Conservation (phyloP, 805 yeast species). For the Kregervanrija delftensis region DNA sequence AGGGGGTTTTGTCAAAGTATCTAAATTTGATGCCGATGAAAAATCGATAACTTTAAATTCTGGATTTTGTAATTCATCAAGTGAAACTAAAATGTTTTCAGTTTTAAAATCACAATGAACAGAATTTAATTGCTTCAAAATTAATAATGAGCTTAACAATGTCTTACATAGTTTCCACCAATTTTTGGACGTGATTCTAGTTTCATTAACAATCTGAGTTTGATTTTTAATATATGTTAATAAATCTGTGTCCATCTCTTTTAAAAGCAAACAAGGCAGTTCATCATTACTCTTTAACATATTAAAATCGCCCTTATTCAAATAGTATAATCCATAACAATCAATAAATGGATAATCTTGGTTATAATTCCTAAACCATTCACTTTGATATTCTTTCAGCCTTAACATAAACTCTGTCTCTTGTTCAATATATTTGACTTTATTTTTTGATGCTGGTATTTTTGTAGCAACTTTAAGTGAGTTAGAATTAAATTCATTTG, state of each 20-base stretch:
- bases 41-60: constrained; percentile 41
- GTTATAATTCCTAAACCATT: constrained; percentile 8
- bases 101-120: constrained; percentile 46
- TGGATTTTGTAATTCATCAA: constrained; percentile 7
- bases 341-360: constrained; percentile 22
- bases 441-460: constrained; percentile 22
- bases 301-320: constrained; percentile 19
- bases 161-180: constrained; percentile 30
- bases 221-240: constrained; percentile 14
- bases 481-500: constrained; percentile 5
- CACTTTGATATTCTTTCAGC: constrained; percentile 15
- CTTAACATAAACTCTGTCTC: constrained; percentile 20
- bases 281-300: constrained; percentile 19
- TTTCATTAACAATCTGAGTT: constrained; percentile 2
- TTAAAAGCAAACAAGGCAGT: constrained; percentile 24
- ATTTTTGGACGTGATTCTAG: constrained; percentile 16
- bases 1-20: constrained; percentile 18
- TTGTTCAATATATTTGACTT: constrained; percentile 19
- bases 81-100: constrained; percentile 32
- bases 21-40: constrained; percentile 29
- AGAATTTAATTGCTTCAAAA: constrained; percentile 22
- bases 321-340: constrained; percentile 23
- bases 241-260: constrained; percentile 23
- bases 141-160: constrained; percentile 20
- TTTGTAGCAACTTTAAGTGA: constrained; percentile 20